Conservation (phyloP, 257 asterid species). For the Catharanthus roseus region DNA sequence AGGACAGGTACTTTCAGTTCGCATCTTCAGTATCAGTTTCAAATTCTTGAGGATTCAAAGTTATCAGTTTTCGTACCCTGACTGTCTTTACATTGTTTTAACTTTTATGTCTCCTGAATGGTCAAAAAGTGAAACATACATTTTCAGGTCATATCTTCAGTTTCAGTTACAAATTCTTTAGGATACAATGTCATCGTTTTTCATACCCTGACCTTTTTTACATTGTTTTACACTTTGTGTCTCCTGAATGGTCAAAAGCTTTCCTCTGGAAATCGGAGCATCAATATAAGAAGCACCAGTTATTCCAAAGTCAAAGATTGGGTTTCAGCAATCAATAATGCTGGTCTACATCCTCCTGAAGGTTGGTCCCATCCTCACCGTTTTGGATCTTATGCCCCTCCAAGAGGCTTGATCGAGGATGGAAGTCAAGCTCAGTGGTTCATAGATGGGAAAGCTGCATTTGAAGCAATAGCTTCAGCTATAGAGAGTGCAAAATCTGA, state of each 20-base stretch:
- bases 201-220: not conserved
- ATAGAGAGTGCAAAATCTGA: slow-evolving; percentile 80
- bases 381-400: slow-evolving; percentile 77
- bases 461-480: slow-evolving; percentile 83
- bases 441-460: slow-evolving; percentile 82
- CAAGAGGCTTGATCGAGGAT: slow-evolving; percentile 72
- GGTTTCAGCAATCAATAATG: slow-evolving; percentile 69
- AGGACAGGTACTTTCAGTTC: not conserved
- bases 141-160: not conserved
- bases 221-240: not conserved
- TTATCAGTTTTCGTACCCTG: not conserved
- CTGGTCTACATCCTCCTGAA: slow-evolving; percentile 55
- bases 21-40: not conserved
- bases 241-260: slow-evolving; percentile 42
- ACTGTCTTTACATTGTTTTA: not conserved
- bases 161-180: not conserved
- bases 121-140: not conserved
- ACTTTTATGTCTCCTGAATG: slow-evolving; percentile 11
- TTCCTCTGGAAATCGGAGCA: slow-evolving; percentile 54
- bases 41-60: not conserved
- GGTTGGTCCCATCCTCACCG: slow-evolving; percentile 86
- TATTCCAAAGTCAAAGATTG: slow-evolving; percentile 55
- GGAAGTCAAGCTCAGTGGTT: slow-evolving; percentile 96
- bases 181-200: not conserved
- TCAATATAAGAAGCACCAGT: slow-evolving; percentile 62